These are phyloP conservation scores for Penicillium thymicola DNA, from an alignment of 2,329 filamentous ascomycete genomes.

Conservation along the genomic window DNA sequence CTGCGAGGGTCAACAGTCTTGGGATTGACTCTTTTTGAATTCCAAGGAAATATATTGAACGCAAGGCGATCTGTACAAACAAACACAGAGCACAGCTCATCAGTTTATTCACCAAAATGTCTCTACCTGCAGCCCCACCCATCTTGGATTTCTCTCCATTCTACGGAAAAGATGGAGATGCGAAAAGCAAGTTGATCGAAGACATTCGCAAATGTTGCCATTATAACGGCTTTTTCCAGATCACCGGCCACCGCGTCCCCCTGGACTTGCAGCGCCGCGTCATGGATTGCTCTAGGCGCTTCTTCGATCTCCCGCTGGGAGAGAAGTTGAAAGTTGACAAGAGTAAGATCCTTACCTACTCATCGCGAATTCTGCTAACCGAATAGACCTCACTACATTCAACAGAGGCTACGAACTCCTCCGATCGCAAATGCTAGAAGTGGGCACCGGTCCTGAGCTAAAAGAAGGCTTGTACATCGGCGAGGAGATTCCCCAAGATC, in stretches of 20 bases:
- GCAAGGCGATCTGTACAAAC: slow-evolving; percentile 9
- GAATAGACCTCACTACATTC: slow-evolving; percentile 37
- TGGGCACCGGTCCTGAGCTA: slow-evolving; percentile 42
- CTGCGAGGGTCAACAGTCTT: not conserved
- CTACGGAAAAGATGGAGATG: slow-evolving; percentile 28
- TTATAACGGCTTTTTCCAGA: slow-evolving; percentile 47
- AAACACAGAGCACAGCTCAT: slow-evolving; percentile 5
- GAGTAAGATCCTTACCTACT: slow-evolving; percentile 19
- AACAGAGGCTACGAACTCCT: slow-evolving; percentile 46
- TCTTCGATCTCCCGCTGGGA: slow-evolving; percentile 41
- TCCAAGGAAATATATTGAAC: slow-evolving; percentile 10
- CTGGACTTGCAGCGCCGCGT: slow-evolving; percentile 37
- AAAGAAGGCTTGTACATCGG: slow-evolving; percentile 47
- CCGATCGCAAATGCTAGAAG: slow-evolving; percentile 43
- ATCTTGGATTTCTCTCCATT: slow-evolving; percentile 36
- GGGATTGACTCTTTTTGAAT: not conserved
- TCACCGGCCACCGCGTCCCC: slow-evolving; percentile 43
- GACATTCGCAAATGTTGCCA: slow-evolving; percentile 27
- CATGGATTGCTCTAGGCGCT: slow-evolving; percentile 39
- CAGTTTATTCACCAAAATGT: slow-evolving; percentile 23
- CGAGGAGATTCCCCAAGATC: slow-evolving; percentile 39
- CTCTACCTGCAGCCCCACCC: slow-evolving; percentile 27
- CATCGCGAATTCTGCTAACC: not conserved
- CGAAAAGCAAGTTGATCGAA: slow-evolving; percentile 29
- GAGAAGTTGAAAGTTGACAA: slow-evolving; percentile 41